Evolutionary conservation across 1,284 basidiomycete species (phyloP), one percentile per base, ranked within the genome.

Genomic region (Moesziomyces sp.): DNA sequence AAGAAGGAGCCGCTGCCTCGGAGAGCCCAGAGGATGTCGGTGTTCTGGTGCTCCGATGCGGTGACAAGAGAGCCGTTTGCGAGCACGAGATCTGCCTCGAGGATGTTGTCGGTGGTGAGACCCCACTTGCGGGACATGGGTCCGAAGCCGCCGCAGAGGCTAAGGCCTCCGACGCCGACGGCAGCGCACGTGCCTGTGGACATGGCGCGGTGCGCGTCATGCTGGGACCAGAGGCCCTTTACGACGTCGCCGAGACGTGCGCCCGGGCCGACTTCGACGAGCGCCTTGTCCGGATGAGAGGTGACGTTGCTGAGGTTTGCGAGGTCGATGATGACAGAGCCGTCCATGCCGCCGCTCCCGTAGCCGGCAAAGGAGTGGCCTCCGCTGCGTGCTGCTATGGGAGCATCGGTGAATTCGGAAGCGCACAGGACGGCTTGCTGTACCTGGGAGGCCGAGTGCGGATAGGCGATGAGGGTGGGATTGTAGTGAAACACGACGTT

Each of bases 171-270:
- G 7, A 81, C 71, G 9, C 85, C 85, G 28, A 85, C 84, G 18
- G 77, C 78, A 1, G 84, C 78, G 47, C 78, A 85, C 11, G 79
- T 81, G 1, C 85, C 85, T n/a, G 83, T 83, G 0, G 82, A 68
- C 52, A 85, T 71, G 9, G 72, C 85, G 14, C 79, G 63, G 24
- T 66, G 58, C 13, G 76, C 81, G 34, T 55, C 50, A 3, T 38
- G 50, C 26, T 80, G 61, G 3, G 58, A 42, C 67, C 81, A 78
- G 9, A 85, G 65, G 8, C 68, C 79, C 38, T 84, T 77, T 28
- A 80, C 81, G 14, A 85, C 78, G 52, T 85, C 85, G 3, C 85
- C 85, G 1, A 85, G 67, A 1, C 82, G 52, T n/a, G 76, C 72
- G 7, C 83, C 84, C 0, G 80, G 80, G 3, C 79, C 79, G 1